Base-by-base conservation (phyloP, 2,329 filamentous ascomycete species). In the Monilinia fructicola region DNA sequence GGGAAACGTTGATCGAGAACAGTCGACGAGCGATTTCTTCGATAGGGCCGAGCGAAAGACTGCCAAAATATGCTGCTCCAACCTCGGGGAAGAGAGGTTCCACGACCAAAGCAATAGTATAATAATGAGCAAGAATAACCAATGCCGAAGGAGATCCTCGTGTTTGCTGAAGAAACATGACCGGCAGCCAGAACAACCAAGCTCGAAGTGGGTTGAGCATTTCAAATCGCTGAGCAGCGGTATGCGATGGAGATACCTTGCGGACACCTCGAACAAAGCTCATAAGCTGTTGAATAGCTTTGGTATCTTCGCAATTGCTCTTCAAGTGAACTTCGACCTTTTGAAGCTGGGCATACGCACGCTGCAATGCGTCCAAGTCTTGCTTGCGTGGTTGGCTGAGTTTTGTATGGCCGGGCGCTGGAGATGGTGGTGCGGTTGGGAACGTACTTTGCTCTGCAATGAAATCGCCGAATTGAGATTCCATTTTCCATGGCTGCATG, bases 131-230 rank as follows among this genome's bases (percentile, higher is more conserved):
- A 65, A 98, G 88, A 69, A 96, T 88, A 63, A 96, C 83, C 71
- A 97, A 83, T 1, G 92, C 90, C 68, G 87, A 91, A 31, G 91
- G 85, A 71, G 94, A 92, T 46, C 87, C 86, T 61, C 89, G 87
- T 56, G 89, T 90, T 70, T 88, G 87, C 76, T 94, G 90, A 35
- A 97, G 84, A 73, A 93, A 90, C 71, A 88, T 87, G 44, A 97
- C 88, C 0, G 95, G 95, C 65, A 97, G 87, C 93, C 94, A 98
- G 79, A 98, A 97, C 21, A 98, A 85, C 93, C 94, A 97, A 72
- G 91, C 91, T 65, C 93, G 86, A 67, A 99, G 84, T 12, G 92
- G 89, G 70, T 96, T 93, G 14, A 98, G 86, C 70, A 93, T 90
- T 74, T 93, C 90, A 76, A 97, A 98, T 75, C 96, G 92, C 76